phyloP scores from a whole-genome alignment of 1,139 yeast genomes.

The Candida sp. region DNA sequence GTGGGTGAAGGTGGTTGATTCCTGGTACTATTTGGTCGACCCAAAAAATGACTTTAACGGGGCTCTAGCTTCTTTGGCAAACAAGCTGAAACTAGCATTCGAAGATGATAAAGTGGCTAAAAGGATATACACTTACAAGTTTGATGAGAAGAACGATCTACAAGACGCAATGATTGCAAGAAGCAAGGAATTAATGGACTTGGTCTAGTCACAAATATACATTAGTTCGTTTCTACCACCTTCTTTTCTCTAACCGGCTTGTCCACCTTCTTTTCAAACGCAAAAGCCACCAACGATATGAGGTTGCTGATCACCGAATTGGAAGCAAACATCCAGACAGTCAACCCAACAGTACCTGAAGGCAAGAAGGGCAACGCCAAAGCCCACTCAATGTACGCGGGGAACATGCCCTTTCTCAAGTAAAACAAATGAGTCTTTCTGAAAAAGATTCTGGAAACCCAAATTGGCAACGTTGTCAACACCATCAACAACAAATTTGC shows the following conservation, averaged over 20 bases:
- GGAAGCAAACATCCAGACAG: conserved; percentile 51
- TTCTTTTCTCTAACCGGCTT: conserved; percentile 22
- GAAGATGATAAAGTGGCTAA: conserved; percentile 23
- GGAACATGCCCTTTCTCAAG: conserved; percentile 63
- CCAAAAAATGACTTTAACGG: conserved; percentile 4
- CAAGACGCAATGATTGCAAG: conserved; percentile 26
- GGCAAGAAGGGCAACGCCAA: conserved; percentile 66
- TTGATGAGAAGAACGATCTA: conserved; percentile 22
- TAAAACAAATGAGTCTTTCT: conserved; percentile 63
- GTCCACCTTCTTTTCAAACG: conserved; percentile 25
- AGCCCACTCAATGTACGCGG: conserved; percentile 57
- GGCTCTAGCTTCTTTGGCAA: conserved; percentile 4
- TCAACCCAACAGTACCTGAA: conserved; percentile 56
- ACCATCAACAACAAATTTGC: conserved; percentile 31
- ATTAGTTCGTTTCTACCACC: conserved; percentile 10
- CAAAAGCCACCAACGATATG: conserved; percentile 31
- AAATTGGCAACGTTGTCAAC: conserved; percentile 46
- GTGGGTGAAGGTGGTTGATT: conserved; percentile 54
- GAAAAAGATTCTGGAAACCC: conserved; percentile 58
- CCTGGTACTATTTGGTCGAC: conserved; percentile 43
- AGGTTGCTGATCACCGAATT: conserved; percentile 34
- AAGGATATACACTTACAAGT: conserved; percentile 26
- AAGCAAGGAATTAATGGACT: conserved; percentile 9
- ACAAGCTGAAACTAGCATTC: conserved; percentile 8
- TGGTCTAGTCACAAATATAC: conserved; percentile 2